Base-by-base conservation (phyloP, 257 asterid species). In the Primulina eburnea region DNA sequence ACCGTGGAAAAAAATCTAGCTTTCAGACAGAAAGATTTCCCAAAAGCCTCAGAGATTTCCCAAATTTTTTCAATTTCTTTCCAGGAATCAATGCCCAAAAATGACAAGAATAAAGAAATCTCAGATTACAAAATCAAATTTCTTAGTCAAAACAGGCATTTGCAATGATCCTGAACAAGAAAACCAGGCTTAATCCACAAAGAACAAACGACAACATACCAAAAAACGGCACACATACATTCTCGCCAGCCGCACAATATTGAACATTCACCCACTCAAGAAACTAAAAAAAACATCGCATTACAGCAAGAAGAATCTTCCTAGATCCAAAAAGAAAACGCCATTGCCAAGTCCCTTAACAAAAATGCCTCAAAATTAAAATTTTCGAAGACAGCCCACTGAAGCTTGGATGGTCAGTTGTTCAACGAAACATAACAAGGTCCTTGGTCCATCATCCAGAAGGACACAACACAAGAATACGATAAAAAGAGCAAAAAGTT, bases 241-340 rank as follows among this genome's bases (percentile, higher is more conserved):
- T 14, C 43, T 14, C 60, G 6, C 17, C 55, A 5, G 50, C 50
- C 28, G 28, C 43, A 72, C 60, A 70, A 12, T 14, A 12, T 10
- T 26, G 8, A 37, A 6, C 38, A 70, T 32, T 43, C 40, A 67
- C 21, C 37, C 60, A 67, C 18, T 37, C 43, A 21, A 24, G 32
- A 38, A 58, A 72, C 26, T 12, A 12, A 43, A 10, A 47, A 12
- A 34, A 60, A 29, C 75, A 68, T 60, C 43, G 61, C 29, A 47
- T 28, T 67, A n/a, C 17, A 64, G 60, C 34, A 47, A 67, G 37
- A 20, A 32, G 56, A 55, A 73, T 14, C 73, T 24, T 65, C 52
- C 63, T 75, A 82, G 89, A 88, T 82, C 85, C 79, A 75, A 72
- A 62, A 80, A 72, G 43, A 70, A 64, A 52, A 24, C 38, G 65